Base-by-base conservation (phyloP, 106 monocot species). In the Dioscorea alata region DNA sequence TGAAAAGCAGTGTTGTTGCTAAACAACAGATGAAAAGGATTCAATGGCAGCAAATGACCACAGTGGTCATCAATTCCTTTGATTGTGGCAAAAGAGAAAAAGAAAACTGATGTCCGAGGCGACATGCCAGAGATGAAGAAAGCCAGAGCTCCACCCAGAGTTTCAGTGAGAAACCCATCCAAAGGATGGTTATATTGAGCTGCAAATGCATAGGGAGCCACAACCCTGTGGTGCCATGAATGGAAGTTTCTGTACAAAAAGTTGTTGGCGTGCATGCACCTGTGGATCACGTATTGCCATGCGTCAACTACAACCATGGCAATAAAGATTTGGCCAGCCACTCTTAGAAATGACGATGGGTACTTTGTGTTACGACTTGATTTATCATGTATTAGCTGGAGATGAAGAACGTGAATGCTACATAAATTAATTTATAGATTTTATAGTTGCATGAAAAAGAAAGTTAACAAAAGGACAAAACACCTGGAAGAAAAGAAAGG, bases 251-350 rank as follows among this genome's bases (percentile, higher is more conserved):
- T 76, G 71, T 90, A 90, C 5, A 87, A 80, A 57, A 94, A 94
- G 72, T 79, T 87, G 76, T 94, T 94, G 20, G 82, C 78, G 70
- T 94, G 94, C 94, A 94, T 94, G 71, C 85, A 90, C 4, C 94
- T 81, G 66, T 94, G 94, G 65, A 90, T 67, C 22, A 94, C 81
- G 34, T 94, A 94, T 60, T 94, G 94, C 94, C 94, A 90, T 49
- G 87, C 83, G 64, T 94, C 94, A 90, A 94, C 81, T 2, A 85
- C 73, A 0, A 90, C 16, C 94, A 94, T 94, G 20, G 90, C 94
- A 13, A 83, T 34, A 8, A 87, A 61, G 65, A 94, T 73, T 70
- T 94, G 94, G 22, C 81, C 6, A 4, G 85, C 50, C 53, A 80
- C 82, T 35, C 83, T 66, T 4, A 25, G n/a, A 17, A 85, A 57